Evolutionary conservation across 1,139 yeast genomes (phyloP).

Genomic region (Saccharomyces pastorianus): DNA sequence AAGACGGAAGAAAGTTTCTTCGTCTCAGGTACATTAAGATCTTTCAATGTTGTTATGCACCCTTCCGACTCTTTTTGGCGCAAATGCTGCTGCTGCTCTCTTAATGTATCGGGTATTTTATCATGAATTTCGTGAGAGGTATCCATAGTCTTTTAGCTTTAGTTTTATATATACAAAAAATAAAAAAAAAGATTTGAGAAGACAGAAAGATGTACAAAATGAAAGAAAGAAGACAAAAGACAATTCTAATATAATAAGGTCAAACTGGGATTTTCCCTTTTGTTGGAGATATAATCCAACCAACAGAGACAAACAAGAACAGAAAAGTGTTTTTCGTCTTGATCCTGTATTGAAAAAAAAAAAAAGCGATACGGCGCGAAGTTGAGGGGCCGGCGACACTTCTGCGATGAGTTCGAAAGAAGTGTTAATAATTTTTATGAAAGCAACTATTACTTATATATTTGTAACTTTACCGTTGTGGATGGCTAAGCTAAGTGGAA

Average conservation of each 20-base stretch:
- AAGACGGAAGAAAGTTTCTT: conserved; percentile 16
- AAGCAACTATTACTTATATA: background rate
- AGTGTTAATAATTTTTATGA: background rate
- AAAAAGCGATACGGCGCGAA: background rate
- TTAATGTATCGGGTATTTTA: background rate
- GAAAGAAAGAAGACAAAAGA: background rate
- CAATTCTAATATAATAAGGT: background rate
- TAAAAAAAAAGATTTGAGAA: background rate
- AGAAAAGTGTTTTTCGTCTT: background rate
- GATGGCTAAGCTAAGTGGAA: background rate
- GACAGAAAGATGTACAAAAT: background rate
- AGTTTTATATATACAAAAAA: background rate
- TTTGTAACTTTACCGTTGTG: background rate
- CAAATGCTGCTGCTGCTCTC: background rate
- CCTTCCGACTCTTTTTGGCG: background rate
- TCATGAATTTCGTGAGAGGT: background rate
- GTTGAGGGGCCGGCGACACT: background rate
- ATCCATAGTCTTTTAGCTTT: background rate
- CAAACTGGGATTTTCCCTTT: background rate
- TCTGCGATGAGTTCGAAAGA: background rate
- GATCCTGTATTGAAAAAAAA: background rate
- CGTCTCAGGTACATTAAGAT: conserved; percentile 20
- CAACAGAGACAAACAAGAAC: background rate
- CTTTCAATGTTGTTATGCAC: conserved; percentile 12
- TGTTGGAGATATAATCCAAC: background rate